phyloP scores from a whole-genome alignment of 1,284 basidiomycete species.

The Leccinum cinnamomeum region DNA sequence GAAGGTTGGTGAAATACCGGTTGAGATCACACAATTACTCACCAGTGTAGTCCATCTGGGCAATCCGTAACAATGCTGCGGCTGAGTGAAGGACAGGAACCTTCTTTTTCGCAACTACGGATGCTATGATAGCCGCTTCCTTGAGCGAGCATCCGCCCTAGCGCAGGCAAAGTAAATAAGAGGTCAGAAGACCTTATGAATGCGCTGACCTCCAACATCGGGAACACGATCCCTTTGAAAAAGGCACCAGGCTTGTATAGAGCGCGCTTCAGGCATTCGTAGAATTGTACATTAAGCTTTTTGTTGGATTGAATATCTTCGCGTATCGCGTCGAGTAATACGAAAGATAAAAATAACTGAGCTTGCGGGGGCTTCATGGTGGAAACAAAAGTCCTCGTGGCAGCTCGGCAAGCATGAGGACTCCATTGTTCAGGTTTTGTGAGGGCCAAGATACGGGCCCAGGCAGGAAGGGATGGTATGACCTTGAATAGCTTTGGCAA shows the following conservation, averaged over 20 bases:
- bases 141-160: constrained; percentile 80
- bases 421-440: constrained; percentile 95
- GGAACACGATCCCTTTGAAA: constrained; percentile 98
- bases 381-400: constrained; percentile 94
- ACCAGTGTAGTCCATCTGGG: constrained; percentile 97
- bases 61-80: constrained; percentile 90
- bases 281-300: constrained; percentile 93
- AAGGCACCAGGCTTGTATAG: constrained; percentile 98
- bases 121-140: constrained; percentile 94
- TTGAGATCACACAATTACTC: background rate
- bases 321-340: constrained; percentile 88
- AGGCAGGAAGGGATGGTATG: constrained; percentile 92
- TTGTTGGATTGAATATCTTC: constrained; percentile 88
- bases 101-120: constrained; percentile 88
- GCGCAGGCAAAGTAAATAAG: constrained; percentile 3
- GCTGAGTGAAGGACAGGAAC: constrained; percentile 96
- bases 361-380: constrained; percentile 96
- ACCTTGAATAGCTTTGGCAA: constrained; percentile 99
- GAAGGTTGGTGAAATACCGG: background rate
- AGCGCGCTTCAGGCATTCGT: constrained; percentile 88
- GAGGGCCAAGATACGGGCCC: constrained; percentile 94
- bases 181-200: background rate
- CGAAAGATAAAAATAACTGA: constrained; percentile 92
- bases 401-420: constrained; percentile 92
- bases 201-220: constrained; percentile 80